Conservation (phyloP, 192 early-diverging fungal genomes). For the Dispira simplex region DNA sequence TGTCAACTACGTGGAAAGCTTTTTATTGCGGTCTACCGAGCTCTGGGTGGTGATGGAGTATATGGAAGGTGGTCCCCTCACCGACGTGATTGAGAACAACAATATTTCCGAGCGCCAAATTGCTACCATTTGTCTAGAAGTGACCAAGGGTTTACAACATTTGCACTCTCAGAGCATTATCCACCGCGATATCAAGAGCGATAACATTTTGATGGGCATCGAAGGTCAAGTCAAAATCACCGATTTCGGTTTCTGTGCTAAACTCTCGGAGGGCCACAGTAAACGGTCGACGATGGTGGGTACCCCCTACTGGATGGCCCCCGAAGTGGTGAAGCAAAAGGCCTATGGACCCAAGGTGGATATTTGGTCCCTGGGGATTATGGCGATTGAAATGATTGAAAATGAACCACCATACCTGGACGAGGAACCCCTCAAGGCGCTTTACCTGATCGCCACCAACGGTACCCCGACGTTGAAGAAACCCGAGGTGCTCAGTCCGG, state of each 20-base stretch:
- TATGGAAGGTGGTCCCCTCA: slow-evolving; percentile 97
- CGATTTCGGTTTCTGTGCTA: slow-evolving; percentile 93
- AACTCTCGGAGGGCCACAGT: slow-evolving; percentile 65
- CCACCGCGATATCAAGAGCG: slow-evolving; percentile 83
- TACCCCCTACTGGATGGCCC: slow-evolving; percentile 84
- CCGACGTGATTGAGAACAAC: slow-evolving; percentile 94
- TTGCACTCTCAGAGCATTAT: slow-evolving; percentile 74
- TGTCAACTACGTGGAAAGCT: slow-evolving; percentile 93
- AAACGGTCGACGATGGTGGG: slow-evolving; percentile 82
- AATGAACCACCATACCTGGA: slow-evolving; percentile 91
- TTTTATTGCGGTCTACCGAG: slow-evolving; percentile 64
- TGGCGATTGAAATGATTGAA: slow-evolving; percentile 97
- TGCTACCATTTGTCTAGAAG: slow-evolving; percentile 80
- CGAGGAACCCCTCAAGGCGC: slow-evolving; percentile 88
- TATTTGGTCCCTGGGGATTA: slow-evolving; percentile 90
- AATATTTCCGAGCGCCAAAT: slow-evolving; percentile 88
- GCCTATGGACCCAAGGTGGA: slow-evolving; percentile 67
- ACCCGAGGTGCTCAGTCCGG: slow-evolving; percentile 61
- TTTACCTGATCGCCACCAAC: slow-evolving; percentile 92
- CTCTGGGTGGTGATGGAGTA: slow-evolving; percentile 99
- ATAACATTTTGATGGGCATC: slow-evolving; percentile 72
- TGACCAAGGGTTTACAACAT: slow-evolving; percentile 60
- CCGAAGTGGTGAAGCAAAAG: slow-evolving; percentile 72
- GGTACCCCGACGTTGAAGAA: slow-evolving; percentile 85
- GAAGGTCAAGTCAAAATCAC: slow-evolving; percentile 76